A percentile compares a stretch with the other conserved stretches of the same genome.
Conservation (phyloP, 495 filamentous ascomycete species). For the Halenospora varia region DNA sequence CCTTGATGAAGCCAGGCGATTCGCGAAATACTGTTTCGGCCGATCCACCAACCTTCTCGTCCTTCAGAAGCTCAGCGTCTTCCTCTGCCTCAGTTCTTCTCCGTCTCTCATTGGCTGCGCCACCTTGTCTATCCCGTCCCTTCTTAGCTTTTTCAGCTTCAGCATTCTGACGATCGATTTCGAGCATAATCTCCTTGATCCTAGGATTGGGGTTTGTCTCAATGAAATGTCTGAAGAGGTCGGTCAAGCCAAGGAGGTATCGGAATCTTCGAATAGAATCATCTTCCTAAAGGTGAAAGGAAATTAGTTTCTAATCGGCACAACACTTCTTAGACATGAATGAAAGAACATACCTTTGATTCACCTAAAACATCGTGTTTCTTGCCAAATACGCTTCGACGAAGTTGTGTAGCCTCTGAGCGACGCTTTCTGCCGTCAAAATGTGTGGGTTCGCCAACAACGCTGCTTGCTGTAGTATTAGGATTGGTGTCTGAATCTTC, state of each 20-base stretch:
- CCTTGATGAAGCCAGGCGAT: conserved; percentile 83
- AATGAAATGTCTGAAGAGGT: conserved; percentile 99
- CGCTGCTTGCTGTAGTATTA: conserved; percentile 86
- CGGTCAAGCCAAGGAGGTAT: conserved; percentile 92
- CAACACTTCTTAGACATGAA: neutral
- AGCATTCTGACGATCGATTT: conserved; percentile 89
- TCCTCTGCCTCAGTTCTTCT: conserved; percentile 96
- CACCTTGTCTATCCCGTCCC: conserved; percentile 71
- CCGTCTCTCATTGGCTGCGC: conserved; percentile 74
- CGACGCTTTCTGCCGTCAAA: conserved; percentile 79
- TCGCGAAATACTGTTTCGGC: conserved; percentile 89
- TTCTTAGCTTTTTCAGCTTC: conserved; percentile 69
- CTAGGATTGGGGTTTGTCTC: conserved; percentile 91
- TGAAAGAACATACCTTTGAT: conserved; percentile 64
- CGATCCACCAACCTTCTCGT: conserved; percentile 82
- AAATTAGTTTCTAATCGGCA: conserved; percentile 12
- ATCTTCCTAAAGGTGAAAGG: conserved; percentile 62
- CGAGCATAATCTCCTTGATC: conserved; percentile 84
- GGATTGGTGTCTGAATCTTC: conserved; percentile 93
- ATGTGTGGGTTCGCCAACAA: conserved; percentile 61
- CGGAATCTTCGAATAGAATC: conserved; percentile 93
- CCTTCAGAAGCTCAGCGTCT: conserved; percentile 89
- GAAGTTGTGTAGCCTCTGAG: conserved; percentile 78
- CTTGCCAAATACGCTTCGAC: conserved; percentile 87
- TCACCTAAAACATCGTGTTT: conserved; percentile 88